Evolutionary conservation across 352 stramenopile genomes (phyloP), one percentile per base, ranked within the genome.

Genomic region (Globisporangium nagaii): DNA sequence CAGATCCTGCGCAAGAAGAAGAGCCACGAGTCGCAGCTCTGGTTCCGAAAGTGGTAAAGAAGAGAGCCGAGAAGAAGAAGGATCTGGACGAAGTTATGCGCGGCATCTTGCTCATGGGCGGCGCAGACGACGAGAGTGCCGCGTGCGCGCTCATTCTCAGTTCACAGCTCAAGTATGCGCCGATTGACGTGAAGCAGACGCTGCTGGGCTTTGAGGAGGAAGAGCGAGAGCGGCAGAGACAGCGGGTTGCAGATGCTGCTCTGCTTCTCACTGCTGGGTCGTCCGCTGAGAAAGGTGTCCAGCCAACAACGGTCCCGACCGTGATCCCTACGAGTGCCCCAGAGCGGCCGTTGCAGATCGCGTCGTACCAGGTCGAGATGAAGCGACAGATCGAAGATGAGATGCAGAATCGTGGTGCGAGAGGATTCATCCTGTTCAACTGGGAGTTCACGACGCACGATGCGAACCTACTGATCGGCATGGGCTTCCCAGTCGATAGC

Each of bases 371-470:
- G 4, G 2, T 6, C 0, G 35, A 56, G 8, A 24, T 81, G 2
- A 44, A 50, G n/a, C 30, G 32, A 3, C 39, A 44, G 22, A 52
- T 81, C 4, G 15, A n/a, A 1, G 32, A 41, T 6, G 12, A 47
- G 8, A 68, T 78, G 60, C 10, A 31, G 22, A 17, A 50, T 2
- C 34, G 58, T 2, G 30, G 34, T 3, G 70, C 69, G 13, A 62
- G 70, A n/a, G 75, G 73, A 1, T 66, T 82, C 25, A 56, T 89
- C 13, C 55, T 89, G 20, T 85, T 67, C 60, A 86, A 86, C 22
- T 84, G 68, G 60, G 63, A 72, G 17, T 79, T 87, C 51, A 66
- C 74, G 12, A 53, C 37, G 0, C 53, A 51, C 24, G 73, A 87
- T 19, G 63, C 72, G 1, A 78, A 81, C 42, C 32, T 71, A 6